Conservation (phyloP, 164 flowering plant species). For the Paratinospora sagittata region DNA sequence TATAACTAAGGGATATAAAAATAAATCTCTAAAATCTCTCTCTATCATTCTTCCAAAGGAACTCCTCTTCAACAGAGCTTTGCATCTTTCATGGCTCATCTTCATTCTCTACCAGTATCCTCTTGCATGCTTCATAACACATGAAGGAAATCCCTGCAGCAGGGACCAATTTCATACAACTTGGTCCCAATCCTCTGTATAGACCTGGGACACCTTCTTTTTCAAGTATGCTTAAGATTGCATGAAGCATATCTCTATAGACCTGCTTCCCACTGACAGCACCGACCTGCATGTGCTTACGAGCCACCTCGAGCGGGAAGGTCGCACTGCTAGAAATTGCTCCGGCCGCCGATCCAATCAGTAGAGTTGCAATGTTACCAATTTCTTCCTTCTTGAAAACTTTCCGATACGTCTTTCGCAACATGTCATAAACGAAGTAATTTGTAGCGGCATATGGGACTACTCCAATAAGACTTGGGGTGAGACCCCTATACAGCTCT, state of each 20-base stretch:
- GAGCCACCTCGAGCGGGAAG: constrained; percentile 79
- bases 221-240: constrained; percentile 48
- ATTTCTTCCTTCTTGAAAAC: constrained; percentile 41
- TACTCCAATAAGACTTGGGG: constrained; percentile 89
- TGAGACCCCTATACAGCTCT: constrained; percentile 90
- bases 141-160: constrained; percentile 88
- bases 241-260: constrained; percentile 64
- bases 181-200: constrained; percentile 72
- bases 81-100: constrained; percentile 22
- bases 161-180: constrained; percentile 77
- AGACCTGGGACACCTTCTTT: constrained; percentile 61
- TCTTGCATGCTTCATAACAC: constrained; percentile 89
- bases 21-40: neutral
- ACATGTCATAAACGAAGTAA: constrained; percentile 80
- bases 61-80: neutral
- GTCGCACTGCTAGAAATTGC: constrained; percentile 73
- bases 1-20: neutral
- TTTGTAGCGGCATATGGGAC: constrained; percentile 94
- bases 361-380: constrained; percentile 58
- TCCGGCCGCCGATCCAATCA: constrained; percentile 79
- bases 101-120: constrained; percentile 54
- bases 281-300: constrained; percentile 87
- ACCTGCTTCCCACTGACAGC: constrained; percentile 57
- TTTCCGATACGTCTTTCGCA: constrained; percentile 54
- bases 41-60: neutral